Percentiles rank a stretch among this genome's conserved stretches.
Evolutionary conservation across 805 yeast genomes (phyloP).

Genomic region (Metschnikowia koreensis): DNA sequence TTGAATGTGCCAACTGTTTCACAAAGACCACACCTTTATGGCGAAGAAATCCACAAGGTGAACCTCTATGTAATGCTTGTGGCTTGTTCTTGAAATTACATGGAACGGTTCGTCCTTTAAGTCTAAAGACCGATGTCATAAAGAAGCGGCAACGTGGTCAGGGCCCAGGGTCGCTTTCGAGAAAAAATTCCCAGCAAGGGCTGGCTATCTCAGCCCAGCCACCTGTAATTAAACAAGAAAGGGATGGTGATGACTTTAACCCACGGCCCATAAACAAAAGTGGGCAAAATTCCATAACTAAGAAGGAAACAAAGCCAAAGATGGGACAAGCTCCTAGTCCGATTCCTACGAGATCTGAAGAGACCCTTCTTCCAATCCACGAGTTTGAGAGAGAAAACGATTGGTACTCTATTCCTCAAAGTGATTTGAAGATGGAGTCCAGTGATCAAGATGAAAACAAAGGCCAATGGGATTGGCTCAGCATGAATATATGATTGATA

Average conservation of each 20-base stretch:
- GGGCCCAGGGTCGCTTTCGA: conserved; percentile 3
- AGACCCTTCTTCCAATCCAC: conserved; percentile 11
- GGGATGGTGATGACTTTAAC: conserved; percentile 50
- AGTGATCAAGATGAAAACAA: conserved; percentile 14
- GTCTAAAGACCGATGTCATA: conserved; percentile 87
- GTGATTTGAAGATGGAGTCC: conserved; percentile 13
- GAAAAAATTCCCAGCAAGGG: conserved; percentile 10
- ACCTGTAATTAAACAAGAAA: conserved; percentile 3
- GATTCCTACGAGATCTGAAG: conserved; percentile 3
- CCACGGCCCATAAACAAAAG: conserved; percentile 39
- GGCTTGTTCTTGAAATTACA: conserved; percentile 59
- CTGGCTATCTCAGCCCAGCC: neutral
- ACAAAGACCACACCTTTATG: conserved; percentile 93
- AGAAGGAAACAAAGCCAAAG: conserved; percentile 1
- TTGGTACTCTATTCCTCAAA: conserved; percentile 17
- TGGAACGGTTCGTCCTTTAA: conserved; percentile 91
- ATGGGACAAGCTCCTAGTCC: neutral
- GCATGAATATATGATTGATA: conserved; percentile 36
- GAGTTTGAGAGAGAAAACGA: conserved; percentile 17
- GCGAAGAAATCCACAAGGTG: conserved; percentile 91
- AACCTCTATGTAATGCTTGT: conserved; percentile 85
- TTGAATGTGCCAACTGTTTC: conserved; percentile 79
- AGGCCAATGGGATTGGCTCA: conserved; percentile 47
- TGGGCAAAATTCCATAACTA: neutral
- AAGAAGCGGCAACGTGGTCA: conserved; percentile 77